A percentile compares a stretch with the other conserved stretches of the same genome.
Conservation (phyloP, 2,329 filamentous ascomycete genomes). For the Dryadomyces sulphureus region DNA sequence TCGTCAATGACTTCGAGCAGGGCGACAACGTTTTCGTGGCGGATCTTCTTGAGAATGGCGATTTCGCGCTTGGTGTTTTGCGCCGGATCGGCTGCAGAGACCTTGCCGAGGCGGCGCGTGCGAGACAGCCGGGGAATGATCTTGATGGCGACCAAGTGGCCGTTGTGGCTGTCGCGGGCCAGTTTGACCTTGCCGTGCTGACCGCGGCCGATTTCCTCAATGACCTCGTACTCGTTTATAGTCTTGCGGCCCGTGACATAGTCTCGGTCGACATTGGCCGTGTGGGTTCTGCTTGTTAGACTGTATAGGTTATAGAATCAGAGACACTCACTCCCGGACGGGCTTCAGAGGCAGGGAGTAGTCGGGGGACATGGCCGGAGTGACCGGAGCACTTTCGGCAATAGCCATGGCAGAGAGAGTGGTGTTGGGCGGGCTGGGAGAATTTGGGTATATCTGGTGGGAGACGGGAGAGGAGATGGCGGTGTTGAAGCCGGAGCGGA, state of each 20-base stretch:
- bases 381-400: slow-evolving; percentile 38
- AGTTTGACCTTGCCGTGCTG: slow-evolving; percentile 97
- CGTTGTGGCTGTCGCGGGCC: slow-evolving; percentile 62
- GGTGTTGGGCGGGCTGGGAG: slow-evolving; percentile 23
- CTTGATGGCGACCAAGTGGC: slow-evolving; percentile 86
- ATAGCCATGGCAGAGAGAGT: slow-evolving; percentile 23
- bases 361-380: slow-evolving; percentile 38
- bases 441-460: slow-evolving; percentile 37
- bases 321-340: slow-evolving; percentile 55
- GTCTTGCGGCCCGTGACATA: slow-evolving; percentile 80
- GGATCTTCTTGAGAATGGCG: slow-evolving; percentile 94
- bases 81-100: slow-evolving; percentile 47
- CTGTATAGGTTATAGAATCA: neutral
- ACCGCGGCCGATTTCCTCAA: slow-evolving; percentile 88
- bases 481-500: slow-evolving; percentile 27
- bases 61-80: slow-evolving; percentile 92
- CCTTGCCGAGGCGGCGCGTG: slow-evolving; percentile 76
- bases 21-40: slow-evolving; percentile 92
- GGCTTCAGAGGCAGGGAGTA: slow-evolving; percentile 57
- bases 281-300: slow-evolving; percentile 51
- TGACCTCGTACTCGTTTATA: slow-evolving; percentile 95
- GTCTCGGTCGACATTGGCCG: slow-evolving; percentile 82
- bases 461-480: slow-evolving; percentile 47
- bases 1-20: slow-evolving; percentile 96
- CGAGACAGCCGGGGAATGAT: slow-evolving; percentile 95